Evolutionary conservation across 345 rosid genomes (phyloP).

Genomic region (Alliaria petiolata): DNA sequence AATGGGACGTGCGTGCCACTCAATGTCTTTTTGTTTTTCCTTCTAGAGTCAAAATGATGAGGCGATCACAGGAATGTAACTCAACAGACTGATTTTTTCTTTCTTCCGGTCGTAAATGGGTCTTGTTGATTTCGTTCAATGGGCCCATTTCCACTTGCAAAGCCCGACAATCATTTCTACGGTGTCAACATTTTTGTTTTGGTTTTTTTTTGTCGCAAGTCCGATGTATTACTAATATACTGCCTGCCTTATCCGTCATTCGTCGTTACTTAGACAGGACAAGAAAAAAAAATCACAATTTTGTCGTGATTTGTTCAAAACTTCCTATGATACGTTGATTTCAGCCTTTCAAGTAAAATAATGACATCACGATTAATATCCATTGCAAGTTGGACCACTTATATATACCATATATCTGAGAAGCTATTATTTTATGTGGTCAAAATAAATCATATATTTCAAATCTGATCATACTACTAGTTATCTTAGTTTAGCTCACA

Average conservation of each 20-base stretch:
- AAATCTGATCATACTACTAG: not conserved
- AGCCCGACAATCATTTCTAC: not conserved
- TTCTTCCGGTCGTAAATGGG: slow-evolving; percentile 3
- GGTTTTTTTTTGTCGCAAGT: too few relatives aligned
- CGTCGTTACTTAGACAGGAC: too few relatives aligned
- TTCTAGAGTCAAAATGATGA: not conserved
- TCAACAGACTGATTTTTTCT: not conserved
- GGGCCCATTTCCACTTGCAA: slow-evolving; percentile 13
- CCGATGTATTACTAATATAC: too few relatives aligned
- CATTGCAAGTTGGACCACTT: too few relatives aligned
- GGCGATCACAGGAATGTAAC: not conserved
- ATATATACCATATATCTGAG: too few relatives aligned
- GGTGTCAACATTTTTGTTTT: slow-evolving; percentile 1
- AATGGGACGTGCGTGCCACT: slow-evolving; percentile 33
- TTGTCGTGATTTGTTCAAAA: too few relatives aligned
- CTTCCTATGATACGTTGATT: too few relatives aligned
- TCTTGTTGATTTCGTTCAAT: not conserved
- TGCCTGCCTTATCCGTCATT: too few relatives aligned
- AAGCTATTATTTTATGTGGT: not conserved
- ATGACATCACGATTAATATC: too few relatives aligned
- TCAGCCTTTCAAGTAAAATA: too few relatives aligned
- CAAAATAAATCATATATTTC: not conserved
- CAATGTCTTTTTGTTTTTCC: not conserved
- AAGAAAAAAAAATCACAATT: too few relatives aligned
- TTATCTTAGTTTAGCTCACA: not conserved